phyloP scores from a whole-genome alignment of 192 early-diverging fungal species.

The Thamnidium elegans region DNA sequence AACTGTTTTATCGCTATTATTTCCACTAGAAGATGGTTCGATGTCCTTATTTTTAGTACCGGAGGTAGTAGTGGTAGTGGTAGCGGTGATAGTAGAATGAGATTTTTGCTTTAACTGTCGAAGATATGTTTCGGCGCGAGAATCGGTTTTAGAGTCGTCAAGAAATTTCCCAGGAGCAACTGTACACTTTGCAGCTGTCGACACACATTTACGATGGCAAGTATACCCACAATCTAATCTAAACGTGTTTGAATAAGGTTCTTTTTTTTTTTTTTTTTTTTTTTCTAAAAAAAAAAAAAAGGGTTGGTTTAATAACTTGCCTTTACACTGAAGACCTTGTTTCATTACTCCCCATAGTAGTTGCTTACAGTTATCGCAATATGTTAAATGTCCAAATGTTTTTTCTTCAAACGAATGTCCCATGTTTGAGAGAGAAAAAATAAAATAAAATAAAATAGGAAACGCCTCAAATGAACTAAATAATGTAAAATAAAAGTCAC shows the following conservation, averaged over 20 bases:
- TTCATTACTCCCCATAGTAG: constrained; percentile 71
- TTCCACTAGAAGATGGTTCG: neutral
- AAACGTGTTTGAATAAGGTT: neutral
- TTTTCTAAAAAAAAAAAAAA: no score
- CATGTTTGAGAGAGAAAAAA: neutral
- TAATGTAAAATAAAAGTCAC: no score
- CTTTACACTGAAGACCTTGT: constrained; percentile 63
- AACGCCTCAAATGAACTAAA: no score
- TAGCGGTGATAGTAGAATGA: no score
- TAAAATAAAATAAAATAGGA: neutral
- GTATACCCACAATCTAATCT: constrained; percentile 2
- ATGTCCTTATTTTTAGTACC: no score
- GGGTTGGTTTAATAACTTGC: constrained; percentile 16
- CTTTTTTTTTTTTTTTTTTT: no score
- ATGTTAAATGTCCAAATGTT: constrained; percentile 60
- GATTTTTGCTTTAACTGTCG: neutral
- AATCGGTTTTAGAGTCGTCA: neutral
- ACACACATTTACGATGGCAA: neutral
- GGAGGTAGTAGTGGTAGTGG: no score
- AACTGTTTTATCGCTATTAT: no score
- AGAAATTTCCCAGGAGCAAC: no score
- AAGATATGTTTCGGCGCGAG: neutral
- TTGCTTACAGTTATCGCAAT: constrained; percentile 65
- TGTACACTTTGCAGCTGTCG: neutral
- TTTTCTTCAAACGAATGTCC: constrained; percentile 56